Percentiles rank a stretch among this genome's conserved stretches.
Evolutionary conservation across 768 basidiomycete species (phyloP).

Genomic region (Phlebiopsis gigantea): DNA sequence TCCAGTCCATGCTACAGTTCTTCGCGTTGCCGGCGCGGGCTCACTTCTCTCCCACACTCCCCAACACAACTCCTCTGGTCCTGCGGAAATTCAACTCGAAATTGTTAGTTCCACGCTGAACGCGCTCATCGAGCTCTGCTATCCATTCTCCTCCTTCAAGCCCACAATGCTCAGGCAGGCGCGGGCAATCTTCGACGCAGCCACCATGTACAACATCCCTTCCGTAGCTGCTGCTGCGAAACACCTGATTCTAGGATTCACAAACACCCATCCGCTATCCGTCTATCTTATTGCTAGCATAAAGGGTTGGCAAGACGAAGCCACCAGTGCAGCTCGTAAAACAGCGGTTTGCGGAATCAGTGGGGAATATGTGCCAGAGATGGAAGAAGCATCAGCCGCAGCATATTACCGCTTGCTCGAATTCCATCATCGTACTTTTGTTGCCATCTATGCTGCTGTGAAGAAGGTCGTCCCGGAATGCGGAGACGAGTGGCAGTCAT

Average conservation of each 20-base stretch:
- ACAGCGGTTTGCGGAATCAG: not conserved
- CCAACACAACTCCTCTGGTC: not conserved
- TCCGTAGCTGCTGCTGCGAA: not conserved
- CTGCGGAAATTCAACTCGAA: not conserved
- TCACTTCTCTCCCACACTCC: too few relatives aligned
- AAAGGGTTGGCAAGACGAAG: conserved; percentile 3
- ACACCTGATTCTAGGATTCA: not conserved
- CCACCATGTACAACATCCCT: too few relatives aligned
- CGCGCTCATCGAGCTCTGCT: not conserved
- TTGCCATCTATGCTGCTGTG: too few relatives aligned
- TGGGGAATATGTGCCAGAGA: conserved; percentile 1
- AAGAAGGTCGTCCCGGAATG: too few relatives aligned
- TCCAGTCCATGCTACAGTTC: not conserved
- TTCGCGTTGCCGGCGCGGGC: too few relatives aligned
- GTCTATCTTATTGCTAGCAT: conserved; percentile 1
- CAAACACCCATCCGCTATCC: not conserved
- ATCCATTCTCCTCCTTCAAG: too few relatives aligned
- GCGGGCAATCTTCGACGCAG: not conserved
- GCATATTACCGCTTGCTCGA: conserved; percentile 1
- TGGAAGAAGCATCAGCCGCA: conserved; percentile 4
- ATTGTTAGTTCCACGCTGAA: not conserved
- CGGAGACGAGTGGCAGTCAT: too few relatives aligned
- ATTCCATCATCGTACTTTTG: not conserved
- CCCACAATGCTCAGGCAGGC: too few relatives aligned
- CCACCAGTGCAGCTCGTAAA: not conserved